Conservation (phyloP, 306 rosid genomes). For the Clitoria ternatea region DNA sequence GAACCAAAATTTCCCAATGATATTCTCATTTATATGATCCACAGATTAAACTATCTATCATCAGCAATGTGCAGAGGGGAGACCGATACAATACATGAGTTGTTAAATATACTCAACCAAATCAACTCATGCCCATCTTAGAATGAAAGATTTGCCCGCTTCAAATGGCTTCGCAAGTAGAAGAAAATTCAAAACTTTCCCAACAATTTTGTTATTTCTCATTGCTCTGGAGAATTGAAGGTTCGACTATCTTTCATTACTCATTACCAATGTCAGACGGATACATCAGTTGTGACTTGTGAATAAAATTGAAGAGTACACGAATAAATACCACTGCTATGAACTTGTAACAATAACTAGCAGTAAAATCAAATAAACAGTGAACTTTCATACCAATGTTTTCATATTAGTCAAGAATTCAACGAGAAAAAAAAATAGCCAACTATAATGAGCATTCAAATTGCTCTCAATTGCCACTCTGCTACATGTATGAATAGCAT, state of each 20-base stretch:
- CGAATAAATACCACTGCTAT: background rate
- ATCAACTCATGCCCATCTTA: background rate
- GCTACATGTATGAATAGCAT: background rate
- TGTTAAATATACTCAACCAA: background rate
- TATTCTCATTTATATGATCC: background rate
- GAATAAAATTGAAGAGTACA: slow-evolving; percentile 18
- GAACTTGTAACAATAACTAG: background rate
- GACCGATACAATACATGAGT: background rate
- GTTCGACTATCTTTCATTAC: background rate
- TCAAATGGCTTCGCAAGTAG: background rate
- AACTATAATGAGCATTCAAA: slow-evolving; percentile 1
- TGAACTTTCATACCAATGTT: background rate
- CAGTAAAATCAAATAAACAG: background rate
- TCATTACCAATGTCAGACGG: background rate
- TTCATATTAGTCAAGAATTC: slow-evolving; percentile 6
- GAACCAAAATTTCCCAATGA: background rate
- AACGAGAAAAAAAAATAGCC: background rate
- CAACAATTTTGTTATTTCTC: background rate
- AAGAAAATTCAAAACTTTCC: background rate
- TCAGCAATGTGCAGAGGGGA: background rate
- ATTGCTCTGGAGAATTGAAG: background rate
- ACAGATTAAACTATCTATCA: background rate
- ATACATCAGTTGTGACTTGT: background rate
- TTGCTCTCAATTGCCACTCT: slow-evolving; percentile 10
- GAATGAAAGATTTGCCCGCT: background rate